Evolutionary conservation across 2,329 filamentous ascomycete genomes (phyloP), one percentile per base, ranked within the genome.

Genomic region (Macrophomina phaseolina): DNA sequence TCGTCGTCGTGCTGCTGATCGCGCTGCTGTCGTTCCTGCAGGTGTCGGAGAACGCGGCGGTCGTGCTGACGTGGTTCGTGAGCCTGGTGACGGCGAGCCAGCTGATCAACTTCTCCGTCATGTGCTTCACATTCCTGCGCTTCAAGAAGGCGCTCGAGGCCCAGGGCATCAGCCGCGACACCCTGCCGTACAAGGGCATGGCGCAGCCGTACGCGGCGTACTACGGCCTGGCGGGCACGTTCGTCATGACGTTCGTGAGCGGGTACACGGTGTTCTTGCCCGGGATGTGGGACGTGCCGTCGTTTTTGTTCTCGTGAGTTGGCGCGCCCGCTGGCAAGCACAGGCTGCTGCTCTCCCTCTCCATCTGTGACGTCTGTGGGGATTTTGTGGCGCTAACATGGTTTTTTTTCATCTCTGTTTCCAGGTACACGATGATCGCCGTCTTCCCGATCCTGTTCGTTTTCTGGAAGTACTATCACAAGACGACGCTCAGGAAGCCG

Each of bases 191-290:
- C 71, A 78, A 76, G 68, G 74, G 75, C 4, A 75, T 74, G 73
- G 73, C 73, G 45, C 76, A 78, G 51, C 72, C 71, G 5, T 73
- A 61, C 16, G 74, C 79, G 36, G 76, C 77, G 5, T 78, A 73
- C 68, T 79, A 78, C 67, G 77, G 77, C 6, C 70, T 80, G 14
- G 94, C 73, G 90, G 90, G 0, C 82, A 94, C 36, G 84, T 87
- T 69, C 85, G 91, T 91, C 69, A 93, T 94, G 89, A 86, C 89
- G 0, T 88, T 94, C 71, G 87, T 93, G 1, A 87, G 90, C 8
- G 91, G 91, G 0, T 94, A 93, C 69, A 85, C 89, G 0, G 90
- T 94, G 1, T 95, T 94, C 72, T 75, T 94, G 53, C 88, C 90
- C 0, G 83, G 82, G 3, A 83, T 84, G 4, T 94, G 90, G 91